phyloP scores from a whole-genome alignment of 371 early-diverging fungal species.

The Fennellomyces sp. region DNA sequence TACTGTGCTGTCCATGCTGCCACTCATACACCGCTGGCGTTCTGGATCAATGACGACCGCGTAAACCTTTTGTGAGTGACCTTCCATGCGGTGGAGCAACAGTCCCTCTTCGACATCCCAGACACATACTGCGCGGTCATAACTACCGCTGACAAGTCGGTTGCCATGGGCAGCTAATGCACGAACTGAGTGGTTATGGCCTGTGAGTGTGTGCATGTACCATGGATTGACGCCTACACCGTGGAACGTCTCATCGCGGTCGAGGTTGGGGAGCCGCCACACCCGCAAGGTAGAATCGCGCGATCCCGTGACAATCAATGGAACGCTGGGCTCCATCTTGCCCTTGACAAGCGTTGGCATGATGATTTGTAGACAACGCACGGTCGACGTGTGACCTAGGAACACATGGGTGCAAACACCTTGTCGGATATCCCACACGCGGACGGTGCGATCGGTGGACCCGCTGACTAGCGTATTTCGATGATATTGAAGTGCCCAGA shows the following conservation, averaged over 20 bases:
- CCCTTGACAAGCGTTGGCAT: slow-evolving; percentile 71
- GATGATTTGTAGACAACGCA: slow-evolving; percentile 92
- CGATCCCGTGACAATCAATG: slow-evolving; percentile 95
- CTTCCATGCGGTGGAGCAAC: slow-evolving; percentile 69
- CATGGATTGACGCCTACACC: slow-evolving; percentile 53
- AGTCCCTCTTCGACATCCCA: slow-evolving; percentile 88
- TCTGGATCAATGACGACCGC: slow-evolving; percentile 86
- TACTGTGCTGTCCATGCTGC: slow-evolving; percentile 97
- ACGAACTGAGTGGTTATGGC: slow-evolving; percentile 94
- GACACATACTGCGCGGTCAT: slow-evolving; percentile 92
- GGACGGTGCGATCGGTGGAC: slow-evolving; percentile 94
- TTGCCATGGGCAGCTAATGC: slow-evolving; percentile 92
- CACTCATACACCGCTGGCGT: slow-evolving; percentile 85
- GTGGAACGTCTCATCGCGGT: slow-evolving; percentile 63
- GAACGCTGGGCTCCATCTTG: slow-evolving; percentile 64
- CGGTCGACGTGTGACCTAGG: slow-evolving; percentile 94
- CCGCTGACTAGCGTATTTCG: slow-evolving; percentile 92
- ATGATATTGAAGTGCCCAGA: slow-evolving; percentile 95
- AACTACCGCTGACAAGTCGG: slow-evolving; percentile 92
- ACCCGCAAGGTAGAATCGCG: slow-evolving; percentile 95
- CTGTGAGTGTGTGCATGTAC: slow-evolving; percentile 74
- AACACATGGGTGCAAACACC: slow-evolving; percentile 91
- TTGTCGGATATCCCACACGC: slow-evolving; percentile 94
- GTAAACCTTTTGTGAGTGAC: slow-evolving; percentile 93
- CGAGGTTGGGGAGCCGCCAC: slow-evolving; percentile 89